phyloP scores from a whole-genome alignment of 345 rosid species.

The Xanthoceras sorbifolium region DNA sequence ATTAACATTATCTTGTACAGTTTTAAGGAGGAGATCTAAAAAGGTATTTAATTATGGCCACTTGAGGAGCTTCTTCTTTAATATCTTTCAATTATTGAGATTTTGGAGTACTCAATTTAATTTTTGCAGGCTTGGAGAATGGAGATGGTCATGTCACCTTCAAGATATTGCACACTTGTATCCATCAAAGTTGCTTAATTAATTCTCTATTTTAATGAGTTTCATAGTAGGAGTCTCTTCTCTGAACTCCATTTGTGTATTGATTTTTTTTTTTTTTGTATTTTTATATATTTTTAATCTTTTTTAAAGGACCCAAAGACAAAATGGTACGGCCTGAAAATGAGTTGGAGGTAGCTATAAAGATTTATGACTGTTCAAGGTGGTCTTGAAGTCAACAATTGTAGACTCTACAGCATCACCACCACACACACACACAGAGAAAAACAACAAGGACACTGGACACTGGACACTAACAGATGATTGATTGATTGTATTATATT shows the following conservation, averaged over 20 bases:
- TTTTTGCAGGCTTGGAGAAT: neutral
- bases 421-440: neutral
- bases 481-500: neutral
- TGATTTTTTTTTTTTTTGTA: neutral
- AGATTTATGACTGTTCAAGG: neutral
- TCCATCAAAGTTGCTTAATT: neutral
- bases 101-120: neutral
- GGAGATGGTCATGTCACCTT: neutral
- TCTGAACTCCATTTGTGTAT: too few species aligned
- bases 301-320: too few species aligned
- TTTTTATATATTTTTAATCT: too few species aligned
- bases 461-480: conserved; percentile 1
- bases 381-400: conserved; percentile 35
- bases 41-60: neutral
- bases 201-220: neutral
- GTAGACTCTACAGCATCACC: conserved; percentile 19
- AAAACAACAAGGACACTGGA: conserved; percentile 5
- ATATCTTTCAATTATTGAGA: conserved; percentile 19
- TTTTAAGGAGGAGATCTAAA: neutral
- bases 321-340: conserved; percentile 14
- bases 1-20: conserved; percentile 20
- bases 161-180: neutral
- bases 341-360: conserved; percentile 19
- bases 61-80: neutral
- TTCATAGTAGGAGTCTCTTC: neutral